Evolutionary conservation across 495 filamentous ascomycete species (phyloP).

Genomic region (Hypoxylon fragiforme): DNA sequence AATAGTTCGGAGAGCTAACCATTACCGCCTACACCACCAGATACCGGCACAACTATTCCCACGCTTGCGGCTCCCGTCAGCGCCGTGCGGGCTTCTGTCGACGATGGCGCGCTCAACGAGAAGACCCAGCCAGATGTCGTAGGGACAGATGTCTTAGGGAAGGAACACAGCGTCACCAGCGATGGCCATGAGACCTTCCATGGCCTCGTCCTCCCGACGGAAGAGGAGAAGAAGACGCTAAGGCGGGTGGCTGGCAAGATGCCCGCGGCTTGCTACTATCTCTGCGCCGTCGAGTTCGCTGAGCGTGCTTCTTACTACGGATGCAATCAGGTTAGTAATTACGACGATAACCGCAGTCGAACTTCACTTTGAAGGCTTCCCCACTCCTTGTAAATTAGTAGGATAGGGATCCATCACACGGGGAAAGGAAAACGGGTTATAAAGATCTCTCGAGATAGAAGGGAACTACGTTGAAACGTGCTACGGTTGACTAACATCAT

Average conservation of each 20-base stretch:
- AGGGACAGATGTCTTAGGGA: background rate
- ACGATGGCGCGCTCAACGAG: constrained; percentile 23
- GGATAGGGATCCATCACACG: too few relatives aligned
- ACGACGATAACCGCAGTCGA: too few relatives aligned
- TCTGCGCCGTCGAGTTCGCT: constrained; percentile 61
- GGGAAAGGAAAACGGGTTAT: too few relatives aligned
- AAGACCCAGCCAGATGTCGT: background rate
- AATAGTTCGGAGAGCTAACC: constrained; percentile 9
- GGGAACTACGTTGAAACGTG: too few relatives aligned
- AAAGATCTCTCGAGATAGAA: too few relatives aligned
- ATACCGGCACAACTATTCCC: constrained; percentile 31
- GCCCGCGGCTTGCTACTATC: constrained; percentile 50
- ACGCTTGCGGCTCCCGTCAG: constrained; percentile 28
- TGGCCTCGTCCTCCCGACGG: constrained; percentile 52
- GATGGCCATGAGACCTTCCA: constrained; percentile 40
- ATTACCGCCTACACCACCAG: constrained; percentile 7
- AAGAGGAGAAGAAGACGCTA: constrained; percentile 55
- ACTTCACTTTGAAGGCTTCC: too few relatives aligned
- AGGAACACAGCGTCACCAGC: constrained; percentile 6
- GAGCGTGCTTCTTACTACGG: constrained; percentile 64
- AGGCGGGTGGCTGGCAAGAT: constrained; percentile 57
- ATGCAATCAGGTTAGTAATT: too few relatives aligned
- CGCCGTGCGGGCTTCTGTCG: constrained; percentile 35
- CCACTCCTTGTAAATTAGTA: too few relatives aligned
- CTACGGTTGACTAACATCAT: too few relatives aligned